phyloP scores from a whole-genome alignment of 2,329 filamentous ascomycete species.

The Botrytis fragariae region DNA sequence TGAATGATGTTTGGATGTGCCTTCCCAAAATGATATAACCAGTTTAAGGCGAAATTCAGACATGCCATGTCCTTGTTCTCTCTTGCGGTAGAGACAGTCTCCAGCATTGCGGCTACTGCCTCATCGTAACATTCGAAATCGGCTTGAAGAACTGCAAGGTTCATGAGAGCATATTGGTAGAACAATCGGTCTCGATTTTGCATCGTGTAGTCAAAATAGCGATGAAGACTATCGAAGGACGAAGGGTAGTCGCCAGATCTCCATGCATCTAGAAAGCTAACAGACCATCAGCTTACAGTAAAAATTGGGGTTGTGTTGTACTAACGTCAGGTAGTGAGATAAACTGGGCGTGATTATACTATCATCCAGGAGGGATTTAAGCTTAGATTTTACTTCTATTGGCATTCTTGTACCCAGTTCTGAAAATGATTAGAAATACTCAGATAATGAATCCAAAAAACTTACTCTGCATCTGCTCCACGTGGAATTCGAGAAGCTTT shows the following conservation, averaged over 20 bases:
- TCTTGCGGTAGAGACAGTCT: constrained; percentile 89
- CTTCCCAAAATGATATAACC: constrained; percentile 93
- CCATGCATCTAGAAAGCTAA: constrained; percentile 87
- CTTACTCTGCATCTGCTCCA: constrained; percentile 80
- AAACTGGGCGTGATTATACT: constrained; percentile 68
- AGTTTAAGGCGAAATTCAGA: constrained; percentile 91
- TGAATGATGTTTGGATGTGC: constrained; percentile 74
- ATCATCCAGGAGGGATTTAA: constrained; percentile 66
- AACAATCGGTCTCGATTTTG: constrained; percentile 77
- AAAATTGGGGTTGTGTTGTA: background rate
- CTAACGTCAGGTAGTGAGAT: constrained; percentile 69
- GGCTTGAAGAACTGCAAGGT: constrained; percentile 87
- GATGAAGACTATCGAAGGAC: constrained; percentile 85
- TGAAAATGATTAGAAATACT: constrained; percentile 40
- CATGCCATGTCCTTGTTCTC: constrained; percentile 92
- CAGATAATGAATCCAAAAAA: constrained; percentile 15
- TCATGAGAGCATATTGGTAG: constrained; percentile 93
- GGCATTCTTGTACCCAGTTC: constrained; percentile 77
- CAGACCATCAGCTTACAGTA: constrained; percentile 23
- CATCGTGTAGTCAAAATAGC: constrained; percentile 97
- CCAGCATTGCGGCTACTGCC: constrained; percentile 89
- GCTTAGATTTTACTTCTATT: constrained; percentile 66
- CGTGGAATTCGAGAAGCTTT: constrained; percentile 79
- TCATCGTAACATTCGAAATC: constrained; percentile 92
- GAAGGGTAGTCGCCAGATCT: constrained; percentile 84